Percentiles rank a stretch among this genome's conserved stretches.
These are phyloP conservation scores for Logfia minima DNA, from an alignment of 129 eudicot genomes.

Conservation along the genomic window DNA sequence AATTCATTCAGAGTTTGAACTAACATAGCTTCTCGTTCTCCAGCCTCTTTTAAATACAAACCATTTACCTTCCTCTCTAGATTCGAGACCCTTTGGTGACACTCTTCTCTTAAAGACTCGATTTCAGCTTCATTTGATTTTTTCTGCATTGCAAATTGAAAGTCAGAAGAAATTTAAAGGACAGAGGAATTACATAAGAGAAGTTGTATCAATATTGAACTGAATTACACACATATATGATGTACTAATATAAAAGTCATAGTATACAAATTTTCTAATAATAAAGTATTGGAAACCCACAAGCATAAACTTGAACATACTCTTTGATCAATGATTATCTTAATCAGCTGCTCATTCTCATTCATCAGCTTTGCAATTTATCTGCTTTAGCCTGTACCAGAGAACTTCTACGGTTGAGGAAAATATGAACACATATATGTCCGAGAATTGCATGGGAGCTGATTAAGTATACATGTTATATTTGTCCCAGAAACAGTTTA, in stretches of 20 bases:
- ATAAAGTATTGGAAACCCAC: slow-evolving; percentile 10
- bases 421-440: background rate
- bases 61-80: slow-evolving; percentile 81
- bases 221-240: background rate
- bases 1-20: slow-evolving; percentile 86
- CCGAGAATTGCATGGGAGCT: background rate
- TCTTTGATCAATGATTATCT: slow-evolving; percentile 52
- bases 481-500: too few relatives aligned
- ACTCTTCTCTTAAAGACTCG: slow-evolving; percentile 82
- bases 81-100: slow-evolving; percentile 78
- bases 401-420: slow-evolving; percentile 12
- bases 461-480: slow-evolving; percentile 12
- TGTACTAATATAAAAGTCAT: background rate
- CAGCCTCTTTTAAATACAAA: slow-evolving; percentile 44
- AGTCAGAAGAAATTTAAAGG: slow-evolving; percentile 21
- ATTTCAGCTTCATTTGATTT: slow-evolving; percentile 81
- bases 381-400: slow-evolving; percentile 85
- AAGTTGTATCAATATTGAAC: background rate
- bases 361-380: slow-evolving; percentile 76
- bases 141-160: slow-evolving; percentile 41
- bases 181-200: background rate
- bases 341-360: slow-evolving; percentile 92
- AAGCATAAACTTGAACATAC: slow-evolving; percentile 39
- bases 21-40: slow-evolving; percentile 80
- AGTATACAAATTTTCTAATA: background rate